Evolutionary conservation across 129 eudicot genomes (phyloP).

Genomic region (Arctium minus): DNA sequence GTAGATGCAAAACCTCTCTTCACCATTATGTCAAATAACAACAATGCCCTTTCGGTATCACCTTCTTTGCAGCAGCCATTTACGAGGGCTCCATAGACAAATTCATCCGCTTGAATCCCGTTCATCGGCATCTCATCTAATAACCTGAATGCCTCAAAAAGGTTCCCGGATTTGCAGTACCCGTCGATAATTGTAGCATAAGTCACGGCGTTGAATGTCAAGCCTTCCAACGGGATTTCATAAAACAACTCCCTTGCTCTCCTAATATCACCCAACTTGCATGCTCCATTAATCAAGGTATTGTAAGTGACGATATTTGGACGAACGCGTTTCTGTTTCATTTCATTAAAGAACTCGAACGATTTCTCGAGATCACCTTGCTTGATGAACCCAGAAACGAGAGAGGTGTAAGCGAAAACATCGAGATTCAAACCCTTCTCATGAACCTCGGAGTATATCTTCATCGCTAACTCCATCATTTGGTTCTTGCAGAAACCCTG

Average conservation of each 20-base stretch:
- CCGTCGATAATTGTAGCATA: conserved; percentile 37
- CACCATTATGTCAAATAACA: conserved; percentile 27
- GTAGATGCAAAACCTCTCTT: conserved; percentile 23
- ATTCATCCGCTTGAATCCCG: conserved; percentile 35
- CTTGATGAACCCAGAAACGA: conserved; percentile 32
- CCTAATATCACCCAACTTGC: conserved; percentile 33
- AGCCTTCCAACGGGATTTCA: conserved; percentile 22
- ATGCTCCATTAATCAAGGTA: conserved; percentile 29
- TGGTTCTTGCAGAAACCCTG: conserved; percentile 30
- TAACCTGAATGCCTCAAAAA: conserved; percentile 36
- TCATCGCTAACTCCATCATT: conserved; percentile 25
- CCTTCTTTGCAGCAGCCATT: conserved; percentile 34
- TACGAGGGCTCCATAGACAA: conserved; percentile 30
- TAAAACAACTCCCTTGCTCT: conserved; percentile 34
- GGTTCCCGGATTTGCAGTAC: conserved; percentile 29
- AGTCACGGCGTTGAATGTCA: conserved; percentile 21
- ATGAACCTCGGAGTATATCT: conserved; percentile 7
- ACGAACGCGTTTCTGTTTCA: conserved; percentile 22
- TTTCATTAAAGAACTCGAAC: conserved; percentile 23
- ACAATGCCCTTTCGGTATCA: conserved; percentile 31
- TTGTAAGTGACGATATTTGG: conserved; percentile 38
- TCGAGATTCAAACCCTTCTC: conserved; percentile 30
- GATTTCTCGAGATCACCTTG: conserved; percentile 24
- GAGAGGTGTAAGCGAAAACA: conserved; percentile 32
- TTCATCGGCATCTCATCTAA: conserved; percentile 32